phyloP scores from a whole-genome alignment of 2,329 filamentous ascomycete species.

The Geosmithia morbida region DNA sequence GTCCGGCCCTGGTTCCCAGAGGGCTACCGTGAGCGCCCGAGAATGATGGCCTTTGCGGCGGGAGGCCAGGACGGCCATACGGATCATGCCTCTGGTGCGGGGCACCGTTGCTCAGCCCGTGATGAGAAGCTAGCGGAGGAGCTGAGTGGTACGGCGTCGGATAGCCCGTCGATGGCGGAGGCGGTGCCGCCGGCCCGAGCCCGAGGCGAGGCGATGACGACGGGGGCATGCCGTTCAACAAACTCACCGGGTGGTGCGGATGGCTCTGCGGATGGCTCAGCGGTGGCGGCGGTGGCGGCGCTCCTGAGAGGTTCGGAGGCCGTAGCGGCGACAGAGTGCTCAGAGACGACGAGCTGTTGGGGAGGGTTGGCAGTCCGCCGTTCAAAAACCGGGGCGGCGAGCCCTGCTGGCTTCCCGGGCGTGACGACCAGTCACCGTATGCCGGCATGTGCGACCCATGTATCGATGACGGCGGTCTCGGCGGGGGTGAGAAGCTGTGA shows the following conservation, averaged over 20 bases:
- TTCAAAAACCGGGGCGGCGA: constrained; percentile 35
- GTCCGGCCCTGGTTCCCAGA: constrained; percentile 24
- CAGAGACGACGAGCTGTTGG: constrained; percentile 10
- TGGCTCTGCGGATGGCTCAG: constrained; percentile 23
- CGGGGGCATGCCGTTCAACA: constrained; percentile 28
- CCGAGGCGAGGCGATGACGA: constrained; percentile 27
- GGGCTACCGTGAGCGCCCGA: constrained; percentile 29
- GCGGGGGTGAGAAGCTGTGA: neutral
- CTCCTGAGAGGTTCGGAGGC: constrained; percentile 29
- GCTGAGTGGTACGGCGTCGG: constrained; percentile 6
- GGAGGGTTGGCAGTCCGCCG: constrained; percentile 23
- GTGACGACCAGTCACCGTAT: constrained; percentile 31
- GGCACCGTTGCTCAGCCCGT: constrained; percentile 17
- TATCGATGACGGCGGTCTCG: neutral
- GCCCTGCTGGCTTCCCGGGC: constrained; percentile 32
- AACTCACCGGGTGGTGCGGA: constrained; percentile 10
- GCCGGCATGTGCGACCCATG: constrained; percentile 5
- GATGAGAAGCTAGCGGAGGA: constrained; percentile 8
- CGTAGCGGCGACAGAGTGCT: constrained; percentile 30
- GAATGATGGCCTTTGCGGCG: constrained; percentile 25
- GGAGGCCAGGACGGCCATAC: constrained; percentile 22
- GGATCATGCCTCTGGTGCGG: constrained; percentile 17
- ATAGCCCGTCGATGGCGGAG: constrained; percentile 18
- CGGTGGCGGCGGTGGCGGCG: constrained; percentile 23
- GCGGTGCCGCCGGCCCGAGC: constrained; percentile 24